Evolutionary conservation across 495 filamentous ascomycete species (phyloP).

Genomic region (Pyronema omphalodes): DNA sequence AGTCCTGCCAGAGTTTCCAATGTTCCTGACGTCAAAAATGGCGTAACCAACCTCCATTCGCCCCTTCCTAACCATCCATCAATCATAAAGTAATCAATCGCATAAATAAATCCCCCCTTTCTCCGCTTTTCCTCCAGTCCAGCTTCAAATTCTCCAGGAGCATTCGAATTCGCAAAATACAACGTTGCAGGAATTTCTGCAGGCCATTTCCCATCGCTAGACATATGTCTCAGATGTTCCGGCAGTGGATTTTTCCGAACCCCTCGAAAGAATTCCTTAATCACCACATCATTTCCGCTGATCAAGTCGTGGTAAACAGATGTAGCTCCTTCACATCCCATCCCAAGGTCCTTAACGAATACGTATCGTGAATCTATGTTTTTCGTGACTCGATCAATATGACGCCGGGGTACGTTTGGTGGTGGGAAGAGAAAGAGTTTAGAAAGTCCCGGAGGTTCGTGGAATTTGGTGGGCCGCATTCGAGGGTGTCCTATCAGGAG

Average conservation of each 20-base stretch:
- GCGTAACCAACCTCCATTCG: slow-evolving; percentile 6
- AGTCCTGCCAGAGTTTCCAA: slow-evolving; percentile 1
- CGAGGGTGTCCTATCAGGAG: background rate
- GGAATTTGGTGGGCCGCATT: slow-evolving; percentile 1
- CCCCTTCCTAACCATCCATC: background rate
- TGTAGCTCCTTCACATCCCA: slow-evolving; percentile 4
- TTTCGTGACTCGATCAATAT: background rate
- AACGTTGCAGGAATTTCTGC: slow-evolving; percentile 8
- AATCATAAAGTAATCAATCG: slow-evolving; percentile 7
- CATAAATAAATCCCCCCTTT: background rate
- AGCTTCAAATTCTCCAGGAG: background rate
- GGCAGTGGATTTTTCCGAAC: slow-evolving; percentile 6
- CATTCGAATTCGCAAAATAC: background rate
- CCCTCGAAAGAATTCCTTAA: slow-evolving; percentile 3
- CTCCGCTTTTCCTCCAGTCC: background rate
- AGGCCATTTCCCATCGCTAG: background rate
- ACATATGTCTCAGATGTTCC: background rate
- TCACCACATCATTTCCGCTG: background rate
- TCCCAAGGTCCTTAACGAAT: background rate
- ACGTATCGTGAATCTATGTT: slow-evolving; percentile 3
- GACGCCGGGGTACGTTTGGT: background rate
- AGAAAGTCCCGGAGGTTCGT: background rate
- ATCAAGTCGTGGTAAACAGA: slow-evolving; percentile 3
- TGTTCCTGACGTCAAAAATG: slow-evolving; percentile 4
- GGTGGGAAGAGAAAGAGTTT: background rate